Conservation (phyloP, 306 rosid species). For the Vicia faba region DNA sequence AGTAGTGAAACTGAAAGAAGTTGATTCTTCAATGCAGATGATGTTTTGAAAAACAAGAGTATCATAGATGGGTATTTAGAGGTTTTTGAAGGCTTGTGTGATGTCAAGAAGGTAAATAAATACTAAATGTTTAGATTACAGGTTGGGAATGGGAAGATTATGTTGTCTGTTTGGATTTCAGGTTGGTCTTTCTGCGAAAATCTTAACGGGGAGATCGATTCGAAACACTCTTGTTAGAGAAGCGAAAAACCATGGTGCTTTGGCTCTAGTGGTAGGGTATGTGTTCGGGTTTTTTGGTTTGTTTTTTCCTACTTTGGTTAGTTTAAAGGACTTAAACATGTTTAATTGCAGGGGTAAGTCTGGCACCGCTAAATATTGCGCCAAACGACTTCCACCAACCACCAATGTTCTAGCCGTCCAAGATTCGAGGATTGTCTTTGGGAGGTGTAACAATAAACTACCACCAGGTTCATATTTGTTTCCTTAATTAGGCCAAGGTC, state of each 20-base stretch:
- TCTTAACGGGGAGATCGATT: slow-evolving; percentile 61
- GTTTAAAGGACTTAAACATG: slow-evolving; percentile 35
- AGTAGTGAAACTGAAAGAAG: neutral
- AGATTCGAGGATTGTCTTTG: slow-evolving; percentile 67
- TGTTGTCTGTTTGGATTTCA: slow-evolving; percentile 43
- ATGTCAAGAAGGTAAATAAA: slow-evolving; percentile 58
- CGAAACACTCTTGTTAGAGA: slow-evolving; percentile 64
- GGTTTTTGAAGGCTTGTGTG: slow-evolving; percentile 67
- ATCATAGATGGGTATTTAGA: slow-evolving; percentile 67
- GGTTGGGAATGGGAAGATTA: no score
- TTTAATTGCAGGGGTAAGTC: slow-evolving; percentile 55
- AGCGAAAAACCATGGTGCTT: slow-evolving; percentile 60
- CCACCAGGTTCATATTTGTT: slow-evolving; percentile 65
- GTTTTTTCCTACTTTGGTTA: slow-evolving; percentile 33
- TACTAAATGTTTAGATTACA: neutral
- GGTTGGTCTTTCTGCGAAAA: slow-evolving; percentile 65
- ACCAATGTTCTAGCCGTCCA: slow-evolving; percentile 69
- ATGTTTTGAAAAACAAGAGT: slow-evolving; percentile 48
- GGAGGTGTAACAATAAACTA: slow-evolving; percentile 59
- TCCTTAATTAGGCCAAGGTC: slow-evolving; percentile 17
- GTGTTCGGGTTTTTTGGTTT: slow-evolving; percentile 35
- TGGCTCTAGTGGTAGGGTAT: slow-evolving; percentile 83
- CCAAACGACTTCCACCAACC: slow-evolving; percentile 61
- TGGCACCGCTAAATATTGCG: slow-evolving; percentile 72
- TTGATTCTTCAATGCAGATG: slow-evolving; percentile 48